phyloP scores from a whole-genome alignment of 2,329 filamentous ascomycete genomes.

The Stagonosporopsis chrysanthemi region DNA sequence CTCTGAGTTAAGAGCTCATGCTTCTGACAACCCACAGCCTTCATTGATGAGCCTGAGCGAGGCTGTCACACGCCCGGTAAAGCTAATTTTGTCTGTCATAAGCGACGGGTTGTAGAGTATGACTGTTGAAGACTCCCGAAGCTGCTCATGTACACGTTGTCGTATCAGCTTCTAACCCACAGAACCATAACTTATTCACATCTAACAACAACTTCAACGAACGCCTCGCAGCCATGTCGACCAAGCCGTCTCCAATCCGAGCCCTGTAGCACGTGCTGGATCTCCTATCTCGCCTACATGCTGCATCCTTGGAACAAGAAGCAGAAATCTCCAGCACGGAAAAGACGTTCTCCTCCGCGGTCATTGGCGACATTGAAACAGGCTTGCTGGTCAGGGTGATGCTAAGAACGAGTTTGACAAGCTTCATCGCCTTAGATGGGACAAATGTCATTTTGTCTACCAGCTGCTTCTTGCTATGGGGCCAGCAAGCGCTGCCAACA shows the following conservation, averaged over 20 bases:
- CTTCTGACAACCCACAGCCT: neutral
- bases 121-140: neutral
- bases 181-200: neutral
- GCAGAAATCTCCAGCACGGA: slow-evolving; percentile 8
- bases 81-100: neutral
- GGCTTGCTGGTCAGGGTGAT: slow-evolving; percentile 1
- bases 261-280: slow-evolving; percentile 9
- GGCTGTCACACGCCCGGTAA: neutral
- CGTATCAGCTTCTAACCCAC: neutral
- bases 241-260: neutral
- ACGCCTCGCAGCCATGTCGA: neutral
- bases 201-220: neutral
- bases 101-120: neutral
- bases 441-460: slow-evolving; percentile 66
- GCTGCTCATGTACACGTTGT: neutral
- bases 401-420: slow-evolving; percentile 16
- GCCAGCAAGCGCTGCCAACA: slow-evolving; percentile 63
- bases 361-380: slow-evolving; percentile 8
- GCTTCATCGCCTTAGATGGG: slow-evolving; percentile 64
- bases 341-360: slow-evolving; percentile 2
- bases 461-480: slow-evolving; percentile 55
- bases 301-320: slow-evolving; percentile 13
- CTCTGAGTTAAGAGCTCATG: too few species aligned
- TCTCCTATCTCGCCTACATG: slow-evolving; percentile 12
- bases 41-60: neutral